Evolutionary conservation across 257 asterid species (phyloP), one percentile per base, ranked within the genome.

Genomic region (Solanum neorickii): DNA sequence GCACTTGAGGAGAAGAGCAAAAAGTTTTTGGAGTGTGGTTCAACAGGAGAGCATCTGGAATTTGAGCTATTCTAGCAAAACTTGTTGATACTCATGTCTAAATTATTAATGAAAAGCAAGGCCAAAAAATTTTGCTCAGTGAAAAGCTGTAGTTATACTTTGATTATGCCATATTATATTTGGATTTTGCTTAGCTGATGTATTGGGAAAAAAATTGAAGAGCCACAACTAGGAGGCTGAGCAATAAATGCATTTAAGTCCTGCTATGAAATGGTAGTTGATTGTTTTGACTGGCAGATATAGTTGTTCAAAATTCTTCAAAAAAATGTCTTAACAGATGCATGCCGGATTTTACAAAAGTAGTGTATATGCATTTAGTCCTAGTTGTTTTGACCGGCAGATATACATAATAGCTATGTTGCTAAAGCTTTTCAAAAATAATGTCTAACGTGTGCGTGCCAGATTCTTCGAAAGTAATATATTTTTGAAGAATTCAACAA

Each of bases 1-100:
- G 94, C 60, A 52, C 27, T 89, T 65, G 86, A 75, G 25, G 91
- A 85, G 82, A 83, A 89, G 88, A 90, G 88, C 84, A 44, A 69
- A 46, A 84, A 87, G 44, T 29, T 47, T 29, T 59, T 72, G 70
- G 84, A 86, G 74, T 70, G 41, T 73, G 62, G 59, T 72, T 86
- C 88, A 41, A 86, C 83, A 44, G 73, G 82, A 25, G 84, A 78
- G 33, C 88, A 73, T 44, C 47, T 73, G 18, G 84, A 86, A 86
- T 86, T 86, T 65, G 84, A 23, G 56, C 59, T 86, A 29, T 86
- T 86, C 74, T 86, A 86, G 75, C 60, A 86, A 52, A 3, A 49
- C 68, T 82, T 82, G 69, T 49, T 49, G 85, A 80, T 27, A 20
- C 31, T 16, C 46, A 49, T 82, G 44, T 82, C 85, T 82, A 82